A percentile compares a stretch with the other conserved stretches of the same genome.
Evolutionary conservation across 2,329 filamentous ascomycete genomes (phyloP).

Genomic region (Triangularia verruculosa): DNA sequence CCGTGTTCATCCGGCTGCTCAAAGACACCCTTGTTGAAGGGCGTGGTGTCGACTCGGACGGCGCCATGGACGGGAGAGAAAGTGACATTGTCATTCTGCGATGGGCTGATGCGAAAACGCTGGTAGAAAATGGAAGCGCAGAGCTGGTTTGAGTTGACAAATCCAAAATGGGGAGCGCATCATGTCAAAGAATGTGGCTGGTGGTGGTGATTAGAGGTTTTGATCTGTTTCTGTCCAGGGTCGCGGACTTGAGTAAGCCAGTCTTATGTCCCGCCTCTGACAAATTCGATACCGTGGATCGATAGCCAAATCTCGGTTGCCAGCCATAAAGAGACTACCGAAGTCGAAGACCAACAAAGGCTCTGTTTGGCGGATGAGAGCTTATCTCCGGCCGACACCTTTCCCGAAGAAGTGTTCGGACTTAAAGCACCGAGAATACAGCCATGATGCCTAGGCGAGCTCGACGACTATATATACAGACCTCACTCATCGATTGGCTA

Average conservation of each 20-base stretch:
- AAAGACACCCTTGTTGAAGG: conserved; percentile 57
- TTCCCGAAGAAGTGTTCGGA: not conserved
- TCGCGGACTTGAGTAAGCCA: not conserved
- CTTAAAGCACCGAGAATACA: not conserved
- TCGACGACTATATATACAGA: not conserved
- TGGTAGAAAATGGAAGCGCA: conserved; percentile 54
- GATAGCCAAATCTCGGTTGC: not conserved
- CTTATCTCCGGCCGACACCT: not conserved
- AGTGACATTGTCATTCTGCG: conserved; percentile 67
- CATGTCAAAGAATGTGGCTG: not conserved
- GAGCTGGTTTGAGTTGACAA: conserved; percentile 52
- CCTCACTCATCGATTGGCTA: no score
- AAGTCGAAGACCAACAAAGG: not conserved
- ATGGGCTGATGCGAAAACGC: conserved; percentile 68
- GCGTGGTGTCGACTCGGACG: conserved; percentile 62
- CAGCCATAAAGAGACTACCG: not conserved
- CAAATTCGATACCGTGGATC: not conserved
- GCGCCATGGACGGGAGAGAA: conserved; percentile 54
- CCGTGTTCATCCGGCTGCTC: conserved; percentile 78
- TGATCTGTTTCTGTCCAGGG: not conserved
- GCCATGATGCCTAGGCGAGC: not conserved
- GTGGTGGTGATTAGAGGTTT: not conserved
- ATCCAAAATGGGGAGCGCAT: not conserved
- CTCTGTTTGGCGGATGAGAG: not conserved
- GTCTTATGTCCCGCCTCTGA: not conserved